Evolutionary conservation across 176 grass and related monocot species (phyloP).

Genomic region (Avena atlantica): DNA sequence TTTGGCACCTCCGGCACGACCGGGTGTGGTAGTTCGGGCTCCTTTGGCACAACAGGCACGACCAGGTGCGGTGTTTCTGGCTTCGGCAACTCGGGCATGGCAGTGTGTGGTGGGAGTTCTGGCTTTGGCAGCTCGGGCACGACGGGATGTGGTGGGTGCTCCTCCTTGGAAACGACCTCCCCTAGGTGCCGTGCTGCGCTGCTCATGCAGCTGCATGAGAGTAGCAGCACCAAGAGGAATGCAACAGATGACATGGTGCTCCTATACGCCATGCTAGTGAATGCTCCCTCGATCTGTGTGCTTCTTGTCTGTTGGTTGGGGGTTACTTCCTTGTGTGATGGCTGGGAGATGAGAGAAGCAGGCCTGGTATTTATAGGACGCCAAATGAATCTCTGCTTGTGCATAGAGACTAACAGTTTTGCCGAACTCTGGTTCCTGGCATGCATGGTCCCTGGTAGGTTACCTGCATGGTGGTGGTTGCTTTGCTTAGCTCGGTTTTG

Average conservation of each 20-base stretch:
- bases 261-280: conserved; percentile 9
- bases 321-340: background rate
- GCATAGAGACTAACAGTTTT: background rate
- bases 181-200: conserved; percentile 25
- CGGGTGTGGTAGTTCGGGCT: background rate
- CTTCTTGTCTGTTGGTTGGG: no score
- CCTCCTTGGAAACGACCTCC: conserved; percentile 40
- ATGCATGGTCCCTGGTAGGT: conserved; percentile 7
- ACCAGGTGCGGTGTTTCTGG: background rate
- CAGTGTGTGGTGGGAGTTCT: background rate
- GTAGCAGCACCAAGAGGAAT: conserved; percentile 38
- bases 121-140: background rate
- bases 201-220: conserved; percentile 38
- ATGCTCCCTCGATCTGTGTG: no score
- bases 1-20: background rate
- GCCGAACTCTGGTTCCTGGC: background rate
- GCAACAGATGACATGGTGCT: background rate
- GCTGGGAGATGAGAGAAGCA: background rate
- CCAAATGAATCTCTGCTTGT: background rate
- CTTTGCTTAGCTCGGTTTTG: background rate
- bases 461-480: background rate
- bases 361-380: background rate
- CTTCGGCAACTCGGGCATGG: background rate
- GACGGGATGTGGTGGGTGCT: background rate
- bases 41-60: background rate